Evolutionary conservation across 805 yeast genomes (phyloP), one percentile per base, ranked within the genome.

Genomic region (Saccharomyces kudriavzevii): DNA sequence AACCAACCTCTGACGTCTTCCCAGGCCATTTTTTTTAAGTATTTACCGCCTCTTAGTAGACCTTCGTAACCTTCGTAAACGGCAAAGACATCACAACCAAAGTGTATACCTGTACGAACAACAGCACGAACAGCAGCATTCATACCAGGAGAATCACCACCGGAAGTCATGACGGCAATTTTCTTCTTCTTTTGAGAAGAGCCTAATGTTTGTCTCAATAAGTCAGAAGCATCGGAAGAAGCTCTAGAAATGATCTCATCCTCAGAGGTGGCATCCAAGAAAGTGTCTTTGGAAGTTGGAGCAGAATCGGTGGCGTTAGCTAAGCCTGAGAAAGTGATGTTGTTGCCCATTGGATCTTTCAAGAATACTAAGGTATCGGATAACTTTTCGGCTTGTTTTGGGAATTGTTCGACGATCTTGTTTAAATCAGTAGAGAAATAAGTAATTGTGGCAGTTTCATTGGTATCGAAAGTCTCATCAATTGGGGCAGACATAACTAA

Each of bases 61-160:
- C 99, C 99, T 58, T 88, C 87, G 76, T 94, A 94, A 57, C 99
- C 99, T 73, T 94, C 99, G 68, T 81, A 85, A 49, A 95, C 83
- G 27, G 95, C 97, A 64, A 78, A 94, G 29, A 90, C 92, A 58
- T 90, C 95, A 74, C 98, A 94, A 17, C 87, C 91, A 54, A 83
- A 77, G 74, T 77, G 81, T 58, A 94, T 89, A 57, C 96, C 96
- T 1, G 97, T 82, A 63, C 99, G 81, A 8, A 92, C 96, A 55
- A 94, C 96, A 0, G 98, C 96, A 58, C 99, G 79, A 6, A 94
- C 99, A 27, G 85, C 88, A 4, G 97, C 92, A 71, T 90, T 89
- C 99, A 94, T 94, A 64, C 99, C 99, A 29, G 95, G 99, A 51
- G 98, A 87, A 69, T 94, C 99, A 72, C 99, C 99, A 62, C 99